Conservation (phyloP, 2,329 filamentous ascomycete genomes). For the Sporothrix brunneoviolacea region DNA sequence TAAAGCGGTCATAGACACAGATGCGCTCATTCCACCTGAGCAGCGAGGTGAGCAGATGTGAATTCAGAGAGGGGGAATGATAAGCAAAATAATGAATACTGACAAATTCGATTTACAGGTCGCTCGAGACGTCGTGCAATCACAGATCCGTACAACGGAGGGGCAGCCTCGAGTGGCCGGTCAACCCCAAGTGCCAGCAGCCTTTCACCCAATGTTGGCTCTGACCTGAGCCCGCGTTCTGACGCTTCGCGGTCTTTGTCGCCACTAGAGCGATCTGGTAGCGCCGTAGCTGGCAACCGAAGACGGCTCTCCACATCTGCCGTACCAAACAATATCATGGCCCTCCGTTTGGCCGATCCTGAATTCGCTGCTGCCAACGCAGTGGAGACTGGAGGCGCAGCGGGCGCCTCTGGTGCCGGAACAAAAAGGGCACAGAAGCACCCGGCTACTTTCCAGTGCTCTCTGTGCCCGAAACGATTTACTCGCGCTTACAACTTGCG, state of each 20-base stretch:
- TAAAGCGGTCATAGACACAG: slow-evolving; percentile 61
- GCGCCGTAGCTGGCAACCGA: slow-evolving; percentile 39
- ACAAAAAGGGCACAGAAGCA: slow-evolving; percentile 91
- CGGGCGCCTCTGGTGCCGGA: slow-evolving; percentile 48
- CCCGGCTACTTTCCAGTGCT: slow-evolving; percentile 94
- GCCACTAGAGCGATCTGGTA: slow-evolving; percentile 48
- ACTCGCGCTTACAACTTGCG: slow-evolving; percentile 94
- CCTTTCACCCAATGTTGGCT: slow-evolving; percentile 42
- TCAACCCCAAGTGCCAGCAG: slow-evolving; percentile 33
- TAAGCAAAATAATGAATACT: background rate
- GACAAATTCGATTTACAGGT: slow-evolving; percentile 27
- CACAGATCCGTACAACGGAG: slow-evolving; percentile 53
- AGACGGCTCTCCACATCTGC: slow-evolving; percentile 59
- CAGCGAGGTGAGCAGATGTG: slow-evolving; percentile 42
- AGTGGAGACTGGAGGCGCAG: slow-evolving; percentile 44
- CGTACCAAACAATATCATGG: slow-evolving; percentile 60
- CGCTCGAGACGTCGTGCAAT: slow-evolving; percentile 48
- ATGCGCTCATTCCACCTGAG: slow-evolving; percentile 78
- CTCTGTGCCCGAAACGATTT: slow-evolving; percentile 87
- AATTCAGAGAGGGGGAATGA: too few relatives aligned
- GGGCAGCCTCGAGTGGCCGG: slow-evolving; percentile 34
- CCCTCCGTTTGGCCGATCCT: slow-evolving; percentile 85
- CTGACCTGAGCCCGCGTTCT: slow-evolving; percentile 37
- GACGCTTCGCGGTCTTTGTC: slow-evolving; percentile 52
- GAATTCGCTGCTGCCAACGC: slow-evolving; percentile 70